A percentile compares a stretch with the other conserved stretches of the same genome.
These are phyloP conservation scores for Xylaria sp. DNA, from an alignment of 2,329 filamentous ascomycete genomes.

Conservation along the genomic window DNA sequence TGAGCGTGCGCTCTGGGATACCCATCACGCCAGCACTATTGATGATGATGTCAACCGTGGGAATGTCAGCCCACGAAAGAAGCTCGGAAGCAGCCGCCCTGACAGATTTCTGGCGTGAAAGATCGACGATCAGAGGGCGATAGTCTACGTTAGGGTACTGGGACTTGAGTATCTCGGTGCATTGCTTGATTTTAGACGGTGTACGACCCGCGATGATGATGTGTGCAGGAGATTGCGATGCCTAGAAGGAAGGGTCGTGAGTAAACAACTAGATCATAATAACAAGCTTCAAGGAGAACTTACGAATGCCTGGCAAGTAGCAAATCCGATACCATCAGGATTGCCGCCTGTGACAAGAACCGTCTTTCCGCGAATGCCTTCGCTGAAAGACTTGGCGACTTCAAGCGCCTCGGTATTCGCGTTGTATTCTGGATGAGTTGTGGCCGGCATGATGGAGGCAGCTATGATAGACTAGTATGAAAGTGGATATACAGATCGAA, in stretches of 20 bases:
- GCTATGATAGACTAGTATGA: background rate
- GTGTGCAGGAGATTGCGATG: constrained; percentile 48
- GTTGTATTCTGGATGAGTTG: constrained; percentile 51
- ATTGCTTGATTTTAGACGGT: constrained; percentile 47
- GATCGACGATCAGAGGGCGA: constrained; percentile 51
- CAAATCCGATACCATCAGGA: constrained; percentile 49
- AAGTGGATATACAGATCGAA: background rate
- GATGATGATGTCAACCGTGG: constrained; percentile 54
- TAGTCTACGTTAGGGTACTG: constrained; percentile 48
- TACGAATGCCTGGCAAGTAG: constrained; percentile 52
- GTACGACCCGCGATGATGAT: constrained; percentile 52
- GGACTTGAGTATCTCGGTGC: constrained; percentile 46
- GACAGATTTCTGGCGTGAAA: constrained; percentile 52
- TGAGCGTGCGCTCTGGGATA: constrained; percentile 49
- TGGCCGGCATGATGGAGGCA: constrained; percentile 43
- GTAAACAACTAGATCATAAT: background rate
- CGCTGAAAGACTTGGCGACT: constrained; percentile 52
- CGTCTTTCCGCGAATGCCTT: constrained; percentile 51
- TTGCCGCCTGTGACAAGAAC: constrained; percentile 52
- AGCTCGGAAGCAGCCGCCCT: constrained; percentile 51
- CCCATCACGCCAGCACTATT: constrained; percentile 59
- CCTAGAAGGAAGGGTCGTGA: constrained; percentile 31
- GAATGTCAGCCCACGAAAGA: constrained; percentile 50
- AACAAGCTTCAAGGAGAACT: constrained; percentile 23
- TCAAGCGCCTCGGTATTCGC: constrained; percentile 52